phyloP scores from a whole-genome alignment of 495 filamentous ascomycete species.

The Penicillium odoratum region DNA sequence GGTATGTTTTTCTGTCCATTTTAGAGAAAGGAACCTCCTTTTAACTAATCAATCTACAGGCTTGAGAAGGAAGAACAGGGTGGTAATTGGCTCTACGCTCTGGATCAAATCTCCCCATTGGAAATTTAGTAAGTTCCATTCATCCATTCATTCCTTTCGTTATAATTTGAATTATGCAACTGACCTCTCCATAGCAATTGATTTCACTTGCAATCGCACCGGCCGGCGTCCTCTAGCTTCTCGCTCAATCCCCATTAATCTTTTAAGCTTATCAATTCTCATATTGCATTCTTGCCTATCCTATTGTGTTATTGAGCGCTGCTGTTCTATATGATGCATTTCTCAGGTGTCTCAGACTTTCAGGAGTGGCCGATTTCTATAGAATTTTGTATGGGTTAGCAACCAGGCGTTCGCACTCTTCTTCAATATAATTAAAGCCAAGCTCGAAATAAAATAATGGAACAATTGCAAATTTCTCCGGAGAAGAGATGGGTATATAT shows the following conservation, averaged over 20 bases:
- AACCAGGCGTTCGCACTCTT: slow-evolving; percentile 1
- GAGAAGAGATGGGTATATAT: slow-evolving; percentile 13
- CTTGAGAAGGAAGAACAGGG: slow-evolving; percentile 84
- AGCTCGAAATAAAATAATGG: background rate
- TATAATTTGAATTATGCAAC: background rate
- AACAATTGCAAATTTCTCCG: slow-evolving; percentile 1
- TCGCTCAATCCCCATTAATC: background rate
- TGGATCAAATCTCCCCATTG: slow-evolving; percentile 92
- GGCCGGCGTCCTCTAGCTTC: slow-evolving; percentile 15
- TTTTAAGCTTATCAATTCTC: background rate
- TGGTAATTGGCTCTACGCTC: slow-evolving; percentile 95
- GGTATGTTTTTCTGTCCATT: slow-evolving; percentile 47
- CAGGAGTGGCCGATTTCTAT: background rate
- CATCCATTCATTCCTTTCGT: background rate
- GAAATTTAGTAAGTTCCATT: slow-evolving; percentile 98
- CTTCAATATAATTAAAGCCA: slow-evolving; percentile 1
- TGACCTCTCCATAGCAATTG: slow-evolving; percentile 6
- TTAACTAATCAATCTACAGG: slow-evolving; percentile 34
- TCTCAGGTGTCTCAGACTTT: background rate
- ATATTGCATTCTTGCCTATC: slow-evolving; percentile 6
- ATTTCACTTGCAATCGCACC: slow-evolving; percentile 15
- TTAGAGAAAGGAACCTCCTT: background rate
- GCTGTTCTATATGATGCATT: slow-evolving; percentile 16
- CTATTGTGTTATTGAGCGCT: slow-evolving; percentile 15
- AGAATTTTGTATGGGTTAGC: slow-evolving; percentile 5